Base-by-base conservation (phyloP, 164 flowering plant species). In the Piper betle region DNA sequence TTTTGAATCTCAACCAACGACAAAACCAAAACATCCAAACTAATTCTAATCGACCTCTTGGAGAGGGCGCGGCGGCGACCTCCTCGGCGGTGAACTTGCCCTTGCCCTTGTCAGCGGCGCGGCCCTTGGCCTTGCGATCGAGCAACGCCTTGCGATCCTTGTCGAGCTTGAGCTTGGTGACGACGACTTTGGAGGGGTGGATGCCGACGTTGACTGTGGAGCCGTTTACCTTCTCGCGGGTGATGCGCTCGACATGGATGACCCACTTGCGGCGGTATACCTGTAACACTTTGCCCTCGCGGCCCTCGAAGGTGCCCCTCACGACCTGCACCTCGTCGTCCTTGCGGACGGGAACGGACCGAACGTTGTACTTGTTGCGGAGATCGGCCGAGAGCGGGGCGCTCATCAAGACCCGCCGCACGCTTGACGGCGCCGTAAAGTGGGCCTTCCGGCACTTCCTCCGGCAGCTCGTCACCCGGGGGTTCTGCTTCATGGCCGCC, bases 311-410 rank as follows among this genome's bases (percentile, higher is more conserved):
- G 57, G 95, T 80, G 0, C 95, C 95, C 1, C 91, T 75, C 8
- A 82, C 85, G 3, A 87, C 85, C 74, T 80, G 85, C 2, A 87
- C 95, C 74, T 87, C 91, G 73, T 87, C 95, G 72, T 87, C 95
- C 72, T 85, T 87, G 64, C 95, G 84, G 8, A 85, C 77, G 40
- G 91, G 91, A 75, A 87, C 81, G 4, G 91, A 85, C 3, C 88
- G 71, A 6, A 71, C 69, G 60, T 64, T 71, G 65, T 71, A 68
- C 55, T 71, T 71, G 68, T 53, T 57, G 16, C 71, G 64, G 37
- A 67, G 74, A 33, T 71, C 74, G 37, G 74, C 39, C 3, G 74
- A 71, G 38, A 71, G 68, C 43, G 43, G n/a, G n/a, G n/a, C n/a
- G n/a, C n/a, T n/a, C n/a, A n/a, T n/a, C n/a, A n/a, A n/a, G n/a